phyloP scores from a whole-genome alignment of 1,284 basidiomycete genomes.

The Apiotrichum gracile region DNA sequence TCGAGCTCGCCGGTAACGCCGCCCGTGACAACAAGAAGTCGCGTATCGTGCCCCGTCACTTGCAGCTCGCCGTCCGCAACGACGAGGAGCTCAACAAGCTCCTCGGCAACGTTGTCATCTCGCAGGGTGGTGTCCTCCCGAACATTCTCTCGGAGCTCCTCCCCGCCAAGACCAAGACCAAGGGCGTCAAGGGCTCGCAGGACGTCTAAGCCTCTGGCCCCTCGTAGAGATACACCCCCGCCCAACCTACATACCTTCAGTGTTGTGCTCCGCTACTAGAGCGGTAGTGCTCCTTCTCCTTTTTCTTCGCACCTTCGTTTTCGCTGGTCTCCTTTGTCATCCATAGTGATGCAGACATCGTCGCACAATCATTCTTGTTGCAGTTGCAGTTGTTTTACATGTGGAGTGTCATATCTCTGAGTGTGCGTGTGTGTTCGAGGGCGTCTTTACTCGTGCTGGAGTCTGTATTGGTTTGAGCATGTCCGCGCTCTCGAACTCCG shows the following conservation, averaged over 20 bases:
- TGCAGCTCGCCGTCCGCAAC: conserved; percentile 84
- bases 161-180: conserved; percentile 60
- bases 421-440: neutral
- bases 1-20: conserved; percentile 81
- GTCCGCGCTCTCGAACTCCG: too few relatives aligned
- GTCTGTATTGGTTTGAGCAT: too few relatives aligned
- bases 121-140: conserved; percentile 85
- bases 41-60: conserved; percentile 84
- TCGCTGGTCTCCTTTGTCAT: conserved; percentile 31
- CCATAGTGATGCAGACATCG: conserved; percentile 20
- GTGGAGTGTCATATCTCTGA: neutral
- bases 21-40: conserved; percentile 58
- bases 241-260: too few relatives aligned
- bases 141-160: conserved; percentile 62
- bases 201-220: conserved; percentile 15
- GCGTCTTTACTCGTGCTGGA: too few relatives aligned
- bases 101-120: conserved; percentile 77
- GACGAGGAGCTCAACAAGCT: conserved; percentile 61
- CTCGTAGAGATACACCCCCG: too few relatives aligned
- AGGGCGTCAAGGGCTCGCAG: conserved; percentile 31
- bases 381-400: neutral
- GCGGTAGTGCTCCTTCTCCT: neutral
- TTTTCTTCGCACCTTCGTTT: conserved; percentile 21
- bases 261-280: too few relatives aligned
- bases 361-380: neutral